These are phyloP conservation scores for Eimeria necatrix DNA, from an alignment of 169 alveolate species.

Conservation along the genomic window DNA sequence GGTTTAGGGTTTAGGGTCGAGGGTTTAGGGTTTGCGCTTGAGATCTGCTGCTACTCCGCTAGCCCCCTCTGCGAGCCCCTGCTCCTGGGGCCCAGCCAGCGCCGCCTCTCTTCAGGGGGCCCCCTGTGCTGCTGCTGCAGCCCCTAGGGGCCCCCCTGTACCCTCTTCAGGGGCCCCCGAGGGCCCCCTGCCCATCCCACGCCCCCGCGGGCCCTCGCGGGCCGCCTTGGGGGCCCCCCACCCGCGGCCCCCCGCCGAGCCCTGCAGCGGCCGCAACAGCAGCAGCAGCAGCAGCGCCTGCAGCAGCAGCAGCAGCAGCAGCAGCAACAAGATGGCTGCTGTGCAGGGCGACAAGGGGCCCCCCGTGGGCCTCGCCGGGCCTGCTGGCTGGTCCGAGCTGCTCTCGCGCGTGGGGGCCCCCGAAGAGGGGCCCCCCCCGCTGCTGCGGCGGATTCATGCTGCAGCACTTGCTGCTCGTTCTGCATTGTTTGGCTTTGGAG, in stretches of 20 bases:
- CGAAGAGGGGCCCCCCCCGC: conserved; percentile 59
- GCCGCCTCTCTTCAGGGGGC: not conserved
- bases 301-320: conserved; percentile 35
- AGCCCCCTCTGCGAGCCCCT: not conserved
- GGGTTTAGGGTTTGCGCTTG: conserved; percentile 3
- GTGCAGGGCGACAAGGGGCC: not conserved
- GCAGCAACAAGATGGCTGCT: conserved; percentile 47
- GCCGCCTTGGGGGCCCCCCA: not conserved
- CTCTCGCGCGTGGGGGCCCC: conserved; percentile 8
- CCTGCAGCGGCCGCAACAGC: not conserved
- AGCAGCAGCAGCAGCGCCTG: not conserved
- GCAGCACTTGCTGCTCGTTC: conserved; percentile 9
- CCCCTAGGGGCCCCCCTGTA: not conserved
- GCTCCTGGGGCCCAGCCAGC: not conserved
- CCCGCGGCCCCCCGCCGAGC: not conserved
- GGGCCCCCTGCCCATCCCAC: not conserved
- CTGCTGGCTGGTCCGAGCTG: conserved; percentile 15
- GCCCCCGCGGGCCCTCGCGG: not conserved
- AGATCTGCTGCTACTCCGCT: not conserved
- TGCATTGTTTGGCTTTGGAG: not conserved
- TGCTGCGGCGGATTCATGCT: conserved; percentile 31
- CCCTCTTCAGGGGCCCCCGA: not conserved
- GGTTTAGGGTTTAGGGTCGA: conserved; percentile 44
- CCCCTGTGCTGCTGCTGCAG: not conserved
- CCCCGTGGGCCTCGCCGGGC: not conserved